phyloP scores from a whole-genome alignment of 2,329 filamentous ascomycete genomes.

The Pseudogymnoascus sp. region DNA sequence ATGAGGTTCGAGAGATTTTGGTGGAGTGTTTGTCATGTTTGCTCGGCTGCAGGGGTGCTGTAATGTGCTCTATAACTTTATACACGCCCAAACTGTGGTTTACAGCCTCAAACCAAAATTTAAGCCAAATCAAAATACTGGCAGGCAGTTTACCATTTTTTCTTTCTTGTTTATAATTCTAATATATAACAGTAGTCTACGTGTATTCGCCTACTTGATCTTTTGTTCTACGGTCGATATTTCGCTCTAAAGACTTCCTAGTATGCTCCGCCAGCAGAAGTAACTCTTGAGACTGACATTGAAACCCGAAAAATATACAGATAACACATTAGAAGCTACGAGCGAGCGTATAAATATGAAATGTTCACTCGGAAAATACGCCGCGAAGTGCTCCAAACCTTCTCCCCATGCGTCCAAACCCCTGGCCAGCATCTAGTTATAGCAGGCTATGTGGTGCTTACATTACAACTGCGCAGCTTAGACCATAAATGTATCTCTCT shows the following conservation, averaged over 20 bases:
- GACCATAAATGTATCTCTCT: no score
- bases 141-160: background rate
- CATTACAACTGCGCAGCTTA: no score
- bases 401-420: background rate
- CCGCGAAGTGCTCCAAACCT: background rate
- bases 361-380: background rate
- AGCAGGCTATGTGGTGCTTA: no score
- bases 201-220: background rate
- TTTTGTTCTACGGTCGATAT: background rate
- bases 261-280: background rate
- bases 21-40: constrained; percentile 11
- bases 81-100: background rate
- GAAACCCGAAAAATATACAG: background rate
- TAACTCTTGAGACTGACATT: background rate
- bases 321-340: background rate
- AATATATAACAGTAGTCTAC: background rate
- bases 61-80: background rate
- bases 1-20: constrained; percentile 7
- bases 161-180: background rate
- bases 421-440: background rate
- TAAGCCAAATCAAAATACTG: background rate
- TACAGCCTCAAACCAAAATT: background rate
- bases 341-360: background rate
- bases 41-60: background rate
- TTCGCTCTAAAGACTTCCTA: background rate